Evolutionary conservation across 208 protist genomes (phyloP), one percentile per base, ranked within the genome.

Genomic region (Angomonas ambiguus): DNA sequence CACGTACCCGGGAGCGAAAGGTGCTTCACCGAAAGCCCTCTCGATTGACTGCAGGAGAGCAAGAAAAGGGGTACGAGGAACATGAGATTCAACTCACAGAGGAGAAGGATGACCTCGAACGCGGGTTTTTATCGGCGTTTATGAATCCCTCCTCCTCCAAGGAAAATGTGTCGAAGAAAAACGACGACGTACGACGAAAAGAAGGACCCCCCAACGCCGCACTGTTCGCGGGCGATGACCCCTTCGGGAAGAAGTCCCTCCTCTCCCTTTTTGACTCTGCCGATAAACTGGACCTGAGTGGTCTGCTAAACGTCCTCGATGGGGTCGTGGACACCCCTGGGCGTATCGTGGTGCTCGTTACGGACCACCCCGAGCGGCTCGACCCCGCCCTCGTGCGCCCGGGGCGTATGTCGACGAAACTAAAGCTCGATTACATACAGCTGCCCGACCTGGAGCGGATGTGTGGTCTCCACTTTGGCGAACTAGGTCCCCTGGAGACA

Each of bases 251-350:
- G 31, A 56, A 51, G 42, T 79, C 73, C 3, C 53, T 87, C 1
- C 41, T 87, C 3, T 65, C 60, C 20, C 65, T 84, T 49, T 72
- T 90, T 53, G 67, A 78, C 42, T 57, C 70, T 0, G 71, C 80
- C 4, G 85, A 95, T 62, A 71, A 74, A 62, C 70, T 94, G 61
- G 83, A 94, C 69, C 79, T 97, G 6, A 87, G 85, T n/a, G 87
- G 89, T 20, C 71, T 97, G 59, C 77, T 95, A 24, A 94, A 97
- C 62, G 86, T 95, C 30, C 74, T 97, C 48, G 92, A 97, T 66
- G 92, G 92, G 48, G 88, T 93, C 5, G 86, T 97, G 31, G 92
- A 97, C 63, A 82, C 79, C 1, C 87, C 87, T 6, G 86, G 88
- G 25, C 84, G 88, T 51, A 95, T 95, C 61, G 69, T 94, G 0